phyloP scores from a whole-genome alignment of 106 monocot species.

The Dactylorhiza incarnata region DNA sequence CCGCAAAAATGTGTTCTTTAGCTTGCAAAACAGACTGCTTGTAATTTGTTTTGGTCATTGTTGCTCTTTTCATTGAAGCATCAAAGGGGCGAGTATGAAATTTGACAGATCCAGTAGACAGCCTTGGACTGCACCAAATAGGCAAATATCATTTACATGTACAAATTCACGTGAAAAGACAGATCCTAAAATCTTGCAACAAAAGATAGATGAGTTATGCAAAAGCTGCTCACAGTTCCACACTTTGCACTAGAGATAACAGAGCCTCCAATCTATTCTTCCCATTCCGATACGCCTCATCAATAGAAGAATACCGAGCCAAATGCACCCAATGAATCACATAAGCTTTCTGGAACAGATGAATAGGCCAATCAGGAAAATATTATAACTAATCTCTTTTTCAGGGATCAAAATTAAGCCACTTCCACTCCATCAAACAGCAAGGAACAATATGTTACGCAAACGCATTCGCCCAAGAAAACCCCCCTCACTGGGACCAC shows the following conservation, averaged over 20 bases:
- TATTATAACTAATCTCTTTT: not conserved
- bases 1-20: constrained; percentile 86
- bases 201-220: not conserved
- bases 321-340: constrained; percentile 85
- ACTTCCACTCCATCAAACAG: not conserved
- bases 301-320: constrained; percentile 51
- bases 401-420: not conserved
- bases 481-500: too few relatives aligned
- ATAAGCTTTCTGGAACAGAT: constrained; percentile 53
- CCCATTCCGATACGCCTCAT: constrained; percentile 79
- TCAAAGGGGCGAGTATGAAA: constrained; percentile 56
- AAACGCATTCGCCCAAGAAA: too few relatives aligned
- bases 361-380: not conserved
- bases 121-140: constrained; percentile 25
- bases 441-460: not conserved
- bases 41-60: constrained; percentile 73
- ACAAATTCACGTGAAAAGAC: not conserved
- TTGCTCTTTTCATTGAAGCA: constrained; percentile 39
- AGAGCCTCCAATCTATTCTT: constrained; percentile 41
- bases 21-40: constrained; percentile 71
- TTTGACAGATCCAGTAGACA: constrained; percentile 61
- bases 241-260: constrained; percentile 59
- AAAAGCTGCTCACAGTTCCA: constrained; percentile 30
- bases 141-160: not conserved
- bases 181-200: not conserved